Evolutionary conservation across 257 asterid species (phyloP).

Genomic region (Fraxinus pennsylvanica): DNA sequence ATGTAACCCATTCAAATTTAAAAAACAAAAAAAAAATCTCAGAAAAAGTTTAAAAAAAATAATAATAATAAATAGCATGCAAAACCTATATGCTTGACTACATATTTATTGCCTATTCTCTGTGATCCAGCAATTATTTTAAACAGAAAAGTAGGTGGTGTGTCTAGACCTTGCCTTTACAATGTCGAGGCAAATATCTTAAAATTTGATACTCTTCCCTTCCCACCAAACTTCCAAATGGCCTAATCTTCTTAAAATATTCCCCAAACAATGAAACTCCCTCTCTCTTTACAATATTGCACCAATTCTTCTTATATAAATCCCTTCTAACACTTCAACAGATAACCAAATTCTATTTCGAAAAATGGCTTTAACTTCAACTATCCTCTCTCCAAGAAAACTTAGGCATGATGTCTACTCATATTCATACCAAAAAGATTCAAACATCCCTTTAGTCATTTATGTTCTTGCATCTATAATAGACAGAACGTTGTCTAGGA

Average conservation of each 20-base stretch:
- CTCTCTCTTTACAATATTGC: conserved; percentile 22
- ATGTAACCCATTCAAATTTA: too few species aligned
- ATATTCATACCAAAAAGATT: conserved; percentile 50
- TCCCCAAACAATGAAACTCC: conserved; percentile 7
- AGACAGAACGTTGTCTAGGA: conserved; percentile 75
- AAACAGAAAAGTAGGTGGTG: conserved; percentile 56
- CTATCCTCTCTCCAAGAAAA: conserved; percentile 70
- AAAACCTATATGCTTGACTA: too few species aligned
- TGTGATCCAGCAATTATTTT: conserved; percentile 33
- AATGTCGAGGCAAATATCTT: conserved; percentile 72
- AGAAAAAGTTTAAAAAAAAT: too few species aligned
- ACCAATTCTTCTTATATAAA: conserved; percentile 32
- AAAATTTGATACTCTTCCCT: conserved; percentile 54
- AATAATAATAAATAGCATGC: too few species aligned
- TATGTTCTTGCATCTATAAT: conserved; percentile 88
- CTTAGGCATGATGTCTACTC: conserved; percentile 75
- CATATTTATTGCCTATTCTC: conserved; percentile 14
- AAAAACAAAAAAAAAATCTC: too few species aligned
- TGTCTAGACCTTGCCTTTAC: conserved; percentile 64
- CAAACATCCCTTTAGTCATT: conserved; percentile 71
- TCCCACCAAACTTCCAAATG: conserved; percentile 60
- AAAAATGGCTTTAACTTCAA: conserved; percentile 51
- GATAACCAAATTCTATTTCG: conserved; percentile 17
- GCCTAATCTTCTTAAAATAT: conserved; percentile 16
- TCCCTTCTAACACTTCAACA: conserved; percentile 15